Percentiles rank a stretch among this genome's conserved stretches.
phyloP scores from a whole-genome alignment of 2,329 filamentous ascomycete species.

The Clonostachys chloroleuca region DNA sequence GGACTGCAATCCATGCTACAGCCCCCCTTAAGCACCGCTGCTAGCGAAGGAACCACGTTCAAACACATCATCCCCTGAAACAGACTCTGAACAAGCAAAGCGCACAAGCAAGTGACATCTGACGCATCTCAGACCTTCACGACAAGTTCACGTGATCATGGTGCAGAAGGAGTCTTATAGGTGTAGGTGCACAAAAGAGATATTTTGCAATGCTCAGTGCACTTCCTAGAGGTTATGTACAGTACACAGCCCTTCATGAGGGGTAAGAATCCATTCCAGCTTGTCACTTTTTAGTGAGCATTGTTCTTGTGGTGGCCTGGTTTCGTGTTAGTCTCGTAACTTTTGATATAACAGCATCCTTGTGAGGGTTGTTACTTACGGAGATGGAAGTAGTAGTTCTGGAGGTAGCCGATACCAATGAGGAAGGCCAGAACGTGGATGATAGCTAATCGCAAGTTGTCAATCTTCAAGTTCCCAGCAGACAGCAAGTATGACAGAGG shows the following conservation, averaged over 20 bases:
- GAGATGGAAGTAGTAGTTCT: constrained; percentile 99
- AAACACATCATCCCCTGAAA: no score
- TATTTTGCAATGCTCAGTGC: constrained; percentile 26
- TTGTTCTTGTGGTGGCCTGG: constrained; percentile 99
- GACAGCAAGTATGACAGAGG: background rate
- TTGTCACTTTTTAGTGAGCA: constrained; percentile 66
- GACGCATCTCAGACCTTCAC: background rate
- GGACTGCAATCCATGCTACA: no score
- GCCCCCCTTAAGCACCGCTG: no score
- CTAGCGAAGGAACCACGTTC: no score
- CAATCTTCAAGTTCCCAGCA: background rate
- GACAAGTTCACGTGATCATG: background rate
- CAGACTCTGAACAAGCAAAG: no score
- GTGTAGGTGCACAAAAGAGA: constrained; percentile 13
- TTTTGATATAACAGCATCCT: background rate
- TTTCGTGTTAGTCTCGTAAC: background rate
- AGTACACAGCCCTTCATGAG: constrained; percentile 17
- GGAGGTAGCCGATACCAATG: constrained; percentile 81
- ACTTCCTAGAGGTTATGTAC: constrained; percentile 35
- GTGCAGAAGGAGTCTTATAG: background rate
- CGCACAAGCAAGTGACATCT: background rate
- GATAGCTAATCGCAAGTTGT: constrained; percentile 57
- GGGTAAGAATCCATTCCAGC: constrained; percentile 1
- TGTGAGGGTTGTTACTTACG: constrained; percentile 56
- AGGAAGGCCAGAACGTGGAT: constrained; percentile 79